phyloP scores from a whole-genome alignment of 1,139 yeast species.

The Taphrina communis region DNA sequence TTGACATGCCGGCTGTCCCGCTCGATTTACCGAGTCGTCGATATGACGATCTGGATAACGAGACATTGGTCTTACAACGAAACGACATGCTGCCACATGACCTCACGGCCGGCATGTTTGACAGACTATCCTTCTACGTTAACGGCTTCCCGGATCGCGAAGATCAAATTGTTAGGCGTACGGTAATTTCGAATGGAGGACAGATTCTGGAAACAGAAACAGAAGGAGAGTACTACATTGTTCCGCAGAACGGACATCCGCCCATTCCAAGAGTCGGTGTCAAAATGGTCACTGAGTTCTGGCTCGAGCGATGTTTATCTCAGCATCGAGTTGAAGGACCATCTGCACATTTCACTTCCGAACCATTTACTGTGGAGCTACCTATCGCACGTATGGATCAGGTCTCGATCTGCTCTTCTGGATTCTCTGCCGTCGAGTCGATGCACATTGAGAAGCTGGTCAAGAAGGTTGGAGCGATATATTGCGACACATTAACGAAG shows the following conservation, averaged over 20 bases:
- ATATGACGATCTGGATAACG: background rate
- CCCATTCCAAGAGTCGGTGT: background rate
- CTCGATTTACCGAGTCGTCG: constrained; percentile 18
- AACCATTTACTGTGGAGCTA: constrained; percentile 13
- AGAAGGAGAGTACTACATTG: constrained; percentile 6
- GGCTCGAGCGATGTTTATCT: constrained; percentile 38
- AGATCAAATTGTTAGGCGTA: constrained; percentile 1
- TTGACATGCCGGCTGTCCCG: constrained; percentile 4
- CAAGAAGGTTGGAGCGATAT: constrained; percentile 28
- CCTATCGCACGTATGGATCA: constrained; percentile 30
- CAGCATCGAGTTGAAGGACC: constrained; percentile 7
- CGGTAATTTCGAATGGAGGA: constrained; percentile 15
- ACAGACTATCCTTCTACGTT: constrained; percentile 6
- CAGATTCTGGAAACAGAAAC: background rate
- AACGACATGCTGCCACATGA: constrained; percentile 6
- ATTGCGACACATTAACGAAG: constrained; percentile 22
- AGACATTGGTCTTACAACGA: no score
- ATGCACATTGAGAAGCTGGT: constrained; percentile 35
- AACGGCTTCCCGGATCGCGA: constrained; percentile 16
- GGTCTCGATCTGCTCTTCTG: constrained; percentile 32
- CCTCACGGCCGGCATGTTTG: constrained; percentile 6
- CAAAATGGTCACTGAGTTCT: constrained; percentile 33
- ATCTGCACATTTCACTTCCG: constrained; percentile 3
- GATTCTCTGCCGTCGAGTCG: constrained; percentile 30
- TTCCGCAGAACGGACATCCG: constrained; percentile 25